Conservation (phyloP, 2,329 filamentous ascomycete species). For the Fusarium stilboides region DNA sequence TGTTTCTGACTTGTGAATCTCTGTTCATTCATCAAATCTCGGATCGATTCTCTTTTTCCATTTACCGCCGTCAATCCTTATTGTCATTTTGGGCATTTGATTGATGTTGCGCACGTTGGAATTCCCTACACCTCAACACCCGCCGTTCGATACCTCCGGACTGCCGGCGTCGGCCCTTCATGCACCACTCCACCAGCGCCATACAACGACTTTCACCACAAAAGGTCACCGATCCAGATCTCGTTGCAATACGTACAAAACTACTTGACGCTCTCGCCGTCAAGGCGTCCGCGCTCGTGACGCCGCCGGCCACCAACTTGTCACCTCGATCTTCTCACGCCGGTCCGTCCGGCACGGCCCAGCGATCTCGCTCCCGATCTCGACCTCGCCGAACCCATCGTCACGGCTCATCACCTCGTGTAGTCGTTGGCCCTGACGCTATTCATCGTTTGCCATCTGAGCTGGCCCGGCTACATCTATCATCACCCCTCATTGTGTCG, state of each 20-base stretch:
- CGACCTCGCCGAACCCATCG: slow-evolving; percentile 7
- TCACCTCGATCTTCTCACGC: slow-evolving; percentile 27
- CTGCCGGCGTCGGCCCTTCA: slow-evolving; percentile 33
- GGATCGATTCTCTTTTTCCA: background rate
- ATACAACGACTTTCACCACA: slow-evolving; percentile 23
- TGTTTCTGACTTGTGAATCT: slow-evolving; percentile 28
- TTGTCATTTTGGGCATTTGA: slow-evolving; percentile 26
- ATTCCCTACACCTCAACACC: background rate
- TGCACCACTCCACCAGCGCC: slow-evolving; percentile 19
- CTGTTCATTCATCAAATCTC: slow-evolving; percentile 20
- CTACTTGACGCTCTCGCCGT: slow-evolving; percentile 30
- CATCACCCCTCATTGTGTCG: slow-evolving; percentile 56
- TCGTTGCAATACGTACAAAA: slow-evolving; percentile 30
- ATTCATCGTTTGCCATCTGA: slow-evolving; percentile 54
- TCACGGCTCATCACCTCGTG: slow-evolving; percentile 47
- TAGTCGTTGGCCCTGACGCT: slow-evolving; percentile 56
- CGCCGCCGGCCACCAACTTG: slow-evolving; percentile 39
- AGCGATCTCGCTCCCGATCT: slow-evolving; percentile 18
- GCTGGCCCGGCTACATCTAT: slow-evolving; percentile 52
- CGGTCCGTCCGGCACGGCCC: slow-evolving; percentile 7
- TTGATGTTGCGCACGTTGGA: slow-evolving; percentile 27
- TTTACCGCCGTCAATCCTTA: background rate
- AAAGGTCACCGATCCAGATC: slow-evolving; percentile 39
- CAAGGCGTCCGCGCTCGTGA: slow-evolving; percentile 37
- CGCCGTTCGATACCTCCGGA: slow-evolving; percentile 10